Percentiles rank a stretch among this genome's conserved stretches.
Conservation (phyloP, 257 asterid species). For the Osmanthus fragrans region DNA sequence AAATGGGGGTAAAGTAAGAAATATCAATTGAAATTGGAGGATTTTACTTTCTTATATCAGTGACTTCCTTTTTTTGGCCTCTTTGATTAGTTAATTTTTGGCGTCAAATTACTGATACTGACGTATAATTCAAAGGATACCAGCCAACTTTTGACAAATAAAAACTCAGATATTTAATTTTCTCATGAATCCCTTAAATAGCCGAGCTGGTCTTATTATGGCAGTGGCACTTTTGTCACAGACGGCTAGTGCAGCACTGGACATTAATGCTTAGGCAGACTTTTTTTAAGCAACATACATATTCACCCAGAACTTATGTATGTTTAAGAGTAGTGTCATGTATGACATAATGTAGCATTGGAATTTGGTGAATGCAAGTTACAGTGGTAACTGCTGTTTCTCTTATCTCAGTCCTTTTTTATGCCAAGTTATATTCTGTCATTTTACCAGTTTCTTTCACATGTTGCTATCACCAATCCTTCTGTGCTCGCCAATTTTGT, state of each 20-base stretch:
- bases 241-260: neutral
- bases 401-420: neutral
- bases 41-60: neutral
- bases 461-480: constrained; percentile 1
- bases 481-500: neutral
- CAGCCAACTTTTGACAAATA: neutral
- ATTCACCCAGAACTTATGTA: neutral
- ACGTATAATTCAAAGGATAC: neutral
- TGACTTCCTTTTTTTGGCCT: neutral
- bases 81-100: neutral
- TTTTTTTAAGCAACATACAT: neutral
- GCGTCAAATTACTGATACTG: neutral
- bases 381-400: neutral
- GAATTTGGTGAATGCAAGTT: neutral
- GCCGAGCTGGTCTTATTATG: neutral
- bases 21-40: neutral
- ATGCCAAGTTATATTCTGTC: neutral
- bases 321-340: neutral
- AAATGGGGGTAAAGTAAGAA: neutral
- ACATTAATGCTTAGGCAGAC: neutral
- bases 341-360: neutral
- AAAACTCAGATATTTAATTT: neutral
- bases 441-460: constrained; percentile 6
- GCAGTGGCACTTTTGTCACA: neutral
- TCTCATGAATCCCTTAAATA: neutral